A percentile compares a stretch with the other conserved stretches of the same genome.
Evolutionary conservation across 140 eudicot species (phyloP).

Genomic region (Oenanthe javanica): DNA sequence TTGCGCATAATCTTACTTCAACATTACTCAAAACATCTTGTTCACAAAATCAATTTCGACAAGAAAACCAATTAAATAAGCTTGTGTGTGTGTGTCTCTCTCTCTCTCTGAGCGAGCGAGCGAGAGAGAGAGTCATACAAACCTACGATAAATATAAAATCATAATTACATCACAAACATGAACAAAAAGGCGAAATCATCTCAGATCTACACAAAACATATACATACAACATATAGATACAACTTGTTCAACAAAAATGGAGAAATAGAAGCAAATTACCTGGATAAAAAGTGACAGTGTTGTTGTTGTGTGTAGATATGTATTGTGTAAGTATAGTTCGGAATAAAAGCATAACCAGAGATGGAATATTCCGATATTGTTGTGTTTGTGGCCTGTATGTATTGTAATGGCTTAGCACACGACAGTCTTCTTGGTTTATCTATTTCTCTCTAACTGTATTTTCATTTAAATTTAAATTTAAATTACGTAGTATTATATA

Average conservation of each 20-base stretch:
- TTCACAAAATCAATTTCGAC: not conserved
- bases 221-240: not conserved
- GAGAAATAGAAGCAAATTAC: not conserved
- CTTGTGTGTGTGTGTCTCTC: no score
- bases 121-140: no score
- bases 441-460: not conserved
- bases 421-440: not conserved
- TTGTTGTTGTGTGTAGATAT: not conserved
- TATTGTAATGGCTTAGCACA: no score
- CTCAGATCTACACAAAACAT: not conserved
- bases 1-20: no score
- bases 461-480: no score
- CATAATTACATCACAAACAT: not conserved
- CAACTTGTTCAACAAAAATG: not conserved
- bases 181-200: not conserved
- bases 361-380: no score
- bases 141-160: no score
- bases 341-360: not conserved
- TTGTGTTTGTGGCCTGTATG: no score
- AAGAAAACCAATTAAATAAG: no score
- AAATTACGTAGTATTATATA: no score
- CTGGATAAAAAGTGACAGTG: not conserved
- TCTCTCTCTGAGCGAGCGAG: no score
- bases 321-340: not conserved
- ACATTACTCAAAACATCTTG: no score